These are phyloP conservation scores for Candida maesae DNA, from an alignment of 805 yeast genomes.

Conservation along the genomic window DNA sequence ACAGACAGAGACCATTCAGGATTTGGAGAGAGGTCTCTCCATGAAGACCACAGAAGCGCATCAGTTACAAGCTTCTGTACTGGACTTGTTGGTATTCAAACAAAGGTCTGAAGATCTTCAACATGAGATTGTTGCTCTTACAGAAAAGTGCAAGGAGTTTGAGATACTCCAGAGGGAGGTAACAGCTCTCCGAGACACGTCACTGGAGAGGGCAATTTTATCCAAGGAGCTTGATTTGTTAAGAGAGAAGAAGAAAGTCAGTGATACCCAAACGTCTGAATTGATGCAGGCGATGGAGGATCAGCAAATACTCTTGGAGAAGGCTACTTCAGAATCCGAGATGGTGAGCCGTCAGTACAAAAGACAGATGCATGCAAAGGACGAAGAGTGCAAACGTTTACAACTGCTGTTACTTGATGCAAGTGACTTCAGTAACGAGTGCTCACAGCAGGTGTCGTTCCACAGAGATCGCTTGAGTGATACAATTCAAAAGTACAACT, in stretches of 20 bases:
- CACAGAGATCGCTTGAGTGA: slow-evolving; percentile 11
- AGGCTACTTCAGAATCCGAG: slow-evolving; percentile 1
- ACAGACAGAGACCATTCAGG: neutral
- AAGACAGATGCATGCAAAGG: neutral
- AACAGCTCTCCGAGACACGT: neutral
- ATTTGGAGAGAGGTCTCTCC: neutral
- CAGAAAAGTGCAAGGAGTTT: neutral
- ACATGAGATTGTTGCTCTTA: neutral
- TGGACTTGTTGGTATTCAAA: neutral
- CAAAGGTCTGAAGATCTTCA: neutral
- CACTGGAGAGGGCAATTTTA: neutral
- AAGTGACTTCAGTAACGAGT: slow-evolving; percentile 8
- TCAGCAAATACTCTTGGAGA: neutral
- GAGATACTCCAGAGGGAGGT: neutral
- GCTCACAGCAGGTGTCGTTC: slow-evolving; percentile 7
- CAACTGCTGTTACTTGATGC: slow-evolving; percentile 7
- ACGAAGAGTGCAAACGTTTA: slow-evolving; percentile 2
- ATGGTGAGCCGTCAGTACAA: neutral
- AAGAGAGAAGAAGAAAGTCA: neutral
- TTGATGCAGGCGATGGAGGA: slow-evolving; percentile 1
- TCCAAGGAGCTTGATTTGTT: neutral
- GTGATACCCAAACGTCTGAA: neutral
- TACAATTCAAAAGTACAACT: slow-evolving; percentile 8
- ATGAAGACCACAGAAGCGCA: neutral
- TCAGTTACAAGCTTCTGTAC: neutral